Evolutionary conservation across 148 eudicot species (phyloP).

Genomic region (Dysphania ambrosioides): DNA sequence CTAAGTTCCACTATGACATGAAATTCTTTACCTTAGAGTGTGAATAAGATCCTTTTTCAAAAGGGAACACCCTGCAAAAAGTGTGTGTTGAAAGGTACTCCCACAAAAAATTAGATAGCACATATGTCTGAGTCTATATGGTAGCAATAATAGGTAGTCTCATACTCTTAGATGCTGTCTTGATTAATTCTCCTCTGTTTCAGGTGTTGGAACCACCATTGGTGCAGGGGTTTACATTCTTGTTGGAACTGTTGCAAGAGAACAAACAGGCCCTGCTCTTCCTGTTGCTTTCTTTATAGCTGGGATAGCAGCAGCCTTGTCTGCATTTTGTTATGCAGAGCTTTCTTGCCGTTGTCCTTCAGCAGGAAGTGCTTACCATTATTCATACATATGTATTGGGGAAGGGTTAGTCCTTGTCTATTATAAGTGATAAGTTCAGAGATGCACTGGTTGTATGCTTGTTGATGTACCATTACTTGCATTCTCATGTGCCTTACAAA

Average conservation of each 20-base stretch:
- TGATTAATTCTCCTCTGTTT: not conserved
- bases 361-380: constrained; percentile 98
- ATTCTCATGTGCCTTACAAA: not conserved
- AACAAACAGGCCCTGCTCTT: constrained; percentile 90
- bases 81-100: no score
- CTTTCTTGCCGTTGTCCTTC: constrained; percentile 78
- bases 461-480: not conserved
- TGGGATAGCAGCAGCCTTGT: constrained; percentile 77
- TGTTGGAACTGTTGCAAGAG: constrained; percentile 91
- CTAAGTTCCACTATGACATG: not conserved
- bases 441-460: not conserved
- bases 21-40: not conserved
- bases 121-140: no score
- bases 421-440: not conserved
- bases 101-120: no score
- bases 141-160: no score
- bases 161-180: not conserved
- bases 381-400: constrained; percentile 43
- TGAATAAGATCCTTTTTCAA: no score
- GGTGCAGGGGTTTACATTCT: constrained; percentile 99
- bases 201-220: constrained; percentile 95
- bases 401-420: constrained; percentile 31
- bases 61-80: no score
- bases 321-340: constrained; percentile 50
- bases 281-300: constrained; percentile 84